Evolutionary conservation across 768 basidiomycete species (phyloP), one percentile per base, ranked within the genome.

Genomic region (Pulveroboletus sp.): DNA sequence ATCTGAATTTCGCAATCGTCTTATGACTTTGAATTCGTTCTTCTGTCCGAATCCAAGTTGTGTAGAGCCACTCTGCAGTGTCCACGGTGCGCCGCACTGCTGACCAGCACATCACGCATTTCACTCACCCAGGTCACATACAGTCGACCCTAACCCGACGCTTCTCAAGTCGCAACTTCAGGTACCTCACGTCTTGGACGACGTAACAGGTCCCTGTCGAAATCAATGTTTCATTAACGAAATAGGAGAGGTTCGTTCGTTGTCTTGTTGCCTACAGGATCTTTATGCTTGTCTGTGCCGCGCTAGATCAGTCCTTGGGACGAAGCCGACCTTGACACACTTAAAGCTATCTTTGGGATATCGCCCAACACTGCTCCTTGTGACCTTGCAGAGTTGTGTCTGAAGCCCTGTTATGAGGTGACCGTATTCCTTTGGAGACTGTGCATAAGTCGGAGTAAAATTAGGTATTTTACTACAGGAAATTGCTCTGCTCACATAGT

Each of bases 341-440:
- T 85, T 3, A 61, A 55, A 18, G 64, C 62, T 2, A 58, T 80
- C 6, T 64, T 79, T 9, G 65, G 73, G 14, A 61, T 77, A 21
- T 66, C 71, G 0, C 76, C 77, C 7, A 74, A 81, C 40, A 59
- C 68, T 4, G 61, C 68, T 0, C 71, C 82, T 0, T 86, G 85
- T 53, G 74, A 81, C 40, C 64, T 86, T 11, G 77, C 81, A 15
- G 59, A 69, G 1, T 65, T 86, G 14, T 78, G 78, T 60, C 70
- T 71, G 9, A 82, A 78, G 52, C 77, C 82, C 6, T 88, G 86
- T 61, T 63, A 65, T 27, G 81, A 87, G 71, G 85, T 83, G 47
- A 44, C 26, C 48, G 18, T 26, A 27, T 40, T 26, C 24, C 15
- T 24, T 37, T 5, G 18, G 30, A 28, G 37, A 17, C 5, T 28